phyloP scores from a whole-genome alignment of 495 filamentous ascomycete species.

The Podospora conica region DNA sequence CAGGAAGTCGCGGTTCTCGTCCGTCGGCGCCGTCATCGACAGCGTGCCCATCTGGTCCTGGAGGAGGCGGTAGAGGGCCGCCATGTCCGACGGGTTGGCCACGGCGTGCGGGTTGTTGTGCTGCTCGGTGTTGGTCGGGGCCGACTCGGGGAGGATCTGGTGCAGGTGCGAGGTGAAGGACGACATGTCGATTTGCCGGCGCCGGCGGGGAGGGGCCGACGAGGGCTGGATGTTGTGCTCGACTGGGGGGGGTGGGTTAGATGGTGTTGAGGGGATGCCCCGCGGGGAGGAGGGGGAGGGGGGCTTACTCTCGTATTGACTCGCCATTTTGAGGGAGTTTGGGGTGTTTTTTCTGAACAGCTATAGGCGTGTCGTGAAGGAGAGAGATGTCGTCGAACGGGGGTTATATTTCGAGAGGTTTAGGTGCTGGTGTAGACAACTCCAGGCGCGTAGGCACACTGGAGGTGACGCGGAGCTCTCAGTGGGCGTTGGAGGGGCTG shows the following conservation, averaged over 20 bases:
- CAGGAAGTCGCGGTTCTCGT: conserved; percentile 58
- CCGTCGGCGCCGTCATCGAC: conserved; percentile 41
- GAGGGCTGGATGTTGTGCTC: conserved; percentile 68
- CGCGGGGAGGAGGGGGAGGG: conserved; percentile 5
- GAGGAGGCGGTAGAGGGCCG: conserved; percentile 52
- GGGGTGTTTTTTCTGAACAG: neutral
- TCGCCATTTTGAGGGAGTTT: conserved; percentile 32
- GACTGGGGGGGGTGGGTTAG: conserved; percentile 45
- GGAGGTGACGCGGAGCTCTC: conserved; percentile 27
- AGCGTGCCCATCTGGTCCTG: conserved; percentile 45
- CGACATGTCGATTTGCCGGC: conserved; percentile 73
- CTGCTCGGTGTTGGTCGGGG: conserved; percentile 29
- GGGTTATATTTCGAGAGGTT: neutral
- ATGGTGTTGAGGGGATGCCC: conserved; percentile 1
- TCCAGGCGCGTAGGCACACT: conserved; percentile 12
- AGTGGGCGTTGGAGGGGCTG: neutral
- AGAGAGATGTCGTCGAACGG: neutral
- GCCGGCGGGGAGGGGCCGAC: conserved; percentile 34
- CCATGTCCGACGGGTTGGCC: conserved; percentile 66
- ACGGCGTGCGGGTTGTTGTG: conserved; percentile 56
- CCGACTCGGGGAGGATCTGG: conserved; percentile 49
- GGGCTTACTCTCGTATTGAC: conserved; percentile 40
- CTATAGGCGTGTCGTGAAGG: neutral
- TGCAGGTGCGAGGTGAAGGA: conserved; percentile 77
- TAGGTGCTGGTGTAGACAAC: neutral